These are phyloP conservation scores for Cystobasidium onofrii DNA, from an alignment of 768 basidiomycete species.

Conservation along the genomic window DNA sequence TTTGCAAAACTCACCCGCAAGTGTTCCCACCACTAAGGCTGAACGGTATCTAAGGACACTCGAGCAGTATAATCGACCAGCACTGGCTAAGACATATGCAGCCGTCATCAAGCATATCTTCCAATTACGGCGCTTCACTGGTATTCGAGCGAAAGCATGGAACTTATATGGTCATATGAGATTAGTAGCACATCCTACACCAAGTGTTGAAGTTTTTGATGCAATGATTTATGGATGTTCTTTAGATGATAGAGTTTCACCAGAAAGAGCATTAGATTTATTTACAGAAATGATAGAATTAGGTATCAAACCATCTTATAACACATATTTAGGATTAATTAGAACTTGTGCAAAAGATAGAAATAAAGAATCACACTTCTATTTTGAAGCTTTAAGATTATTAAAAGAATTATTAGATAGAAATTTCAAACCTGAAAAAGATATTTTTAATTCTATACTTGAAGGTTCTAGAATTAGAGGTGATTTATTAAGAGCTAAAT, in stretches of 20 bases:
- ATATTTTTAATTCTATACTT: constrained; percentile 72
- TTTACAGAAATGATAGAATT: constrained; percentile 84
- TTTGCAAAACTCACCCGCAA: not conserved
- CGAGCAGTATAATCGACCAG: not conserved
- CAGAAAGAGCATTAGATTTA: constrained; percentile 83
- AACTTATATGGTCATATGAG: constrained; percentile 94
- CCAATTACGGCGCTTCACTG: constrained; percentile 41
- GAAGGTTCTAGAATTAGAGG: constrained; percentile 82
- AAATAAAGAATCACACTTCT: constrained; percentile 46
- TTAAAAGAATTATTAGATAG: constrained; percentile 76
- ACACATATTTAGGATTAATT: constrained; percentile 73
- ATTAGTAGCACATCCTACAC: constrained; percentile 78
- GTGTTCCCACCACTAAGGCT: not conserved
- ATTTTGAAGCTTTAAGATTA: constrained; percentile 70
- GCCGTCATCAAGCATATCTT: constrained; percentile 34
- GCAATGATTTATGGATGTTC: constrained; percentile 84
- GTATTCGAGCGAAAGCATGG: constrained; percentile 63
- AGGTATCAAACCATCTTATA: constrained; percentile 52
- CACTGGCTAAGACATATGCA: constrained; percentile 28
- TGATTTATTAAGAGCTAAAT: constrained; percentile 70
- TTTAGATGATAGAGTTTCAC: constrained; percentile 56
- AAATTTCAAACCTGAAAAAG: constrained; percentile 53
- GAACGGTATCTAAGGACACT: constrained; percentile 22
- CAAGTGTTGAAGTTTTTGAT: constrained; percentile 64
- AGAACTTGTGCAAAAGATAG: constrained; percentile 62